Evolutionary conservation across 768 basidiomycete genomes (phyloP).

Genomic region (Boletus insuetus): DNA sequence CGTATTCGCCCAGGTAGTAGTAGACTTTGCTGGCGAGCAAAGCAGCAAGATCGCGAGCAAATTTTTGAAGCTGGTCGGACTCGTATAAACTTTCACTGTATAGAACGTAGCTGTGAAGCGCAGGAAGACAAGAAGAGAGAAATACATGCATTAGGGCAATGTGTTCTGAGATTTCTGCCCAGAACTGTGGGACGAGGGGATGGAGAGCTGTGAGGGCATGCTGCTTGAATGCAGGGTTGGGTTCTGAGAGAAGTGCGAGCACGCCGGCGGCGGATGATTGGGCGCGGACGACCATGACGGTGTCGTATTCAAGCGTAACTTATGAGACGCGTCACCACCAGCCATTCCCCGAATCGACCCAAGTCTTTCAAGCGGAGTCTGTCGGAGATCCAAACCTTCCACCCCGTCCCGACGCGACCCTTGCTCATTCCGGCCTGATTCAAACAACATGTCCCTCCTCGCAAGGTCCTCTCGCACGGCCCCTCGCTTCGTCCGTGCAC

Average conservation of each 20-base stretch:
- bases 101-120: conserved; percentile 7
- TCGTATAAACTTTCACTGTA: conserved; percentile 89
- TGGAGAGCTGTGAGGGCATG: conserved; percentile 87
- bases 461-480: conserved; percentile 35
- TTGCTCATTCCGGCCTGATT: conserved; percentile 5
- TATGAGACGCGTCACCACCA: conserved; percentile 45
- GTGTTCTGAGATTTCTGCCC: conserved; percentile 98
- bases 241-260: conserved; percentile 88
- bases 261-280: conserved; percentile 88
- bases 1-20: conserved; percentile 93
- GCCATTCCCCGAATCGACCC: conserved; percentile 23
- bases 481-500: conserved; percentile 31
- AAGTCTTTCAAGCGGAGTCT: conserved; percentile 31
- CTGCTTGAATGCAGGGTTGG: conserved; percentile 81
- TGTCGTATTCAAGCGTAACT: neutral
- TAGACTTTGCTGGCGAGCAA: conserved; percentile 97
- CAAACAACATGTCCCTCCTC: conserved; percentile 46
- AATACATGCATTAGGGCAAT: conserved; percentile 78
- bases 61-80: conserved; percentile 66
- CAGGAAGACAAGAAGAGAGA: conserved; percentile 2
- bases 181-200: conserved; percentile 87
- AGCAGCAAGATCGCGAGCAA: conserved; percentile 80
- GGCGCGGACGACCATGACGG: conserved; percentile 60
- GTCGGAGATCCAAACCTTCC: conserved; percentile 22
- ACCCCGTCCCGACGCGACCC: conserved; percentile 27